Percentiles rank a stretch among this genome's conserved stretches.
These are phyloP conservation scores for Boletus reticulatus DNA, from an alignment of 768 basidiomycete genomes.

Conservation along the genomic window DNA sequence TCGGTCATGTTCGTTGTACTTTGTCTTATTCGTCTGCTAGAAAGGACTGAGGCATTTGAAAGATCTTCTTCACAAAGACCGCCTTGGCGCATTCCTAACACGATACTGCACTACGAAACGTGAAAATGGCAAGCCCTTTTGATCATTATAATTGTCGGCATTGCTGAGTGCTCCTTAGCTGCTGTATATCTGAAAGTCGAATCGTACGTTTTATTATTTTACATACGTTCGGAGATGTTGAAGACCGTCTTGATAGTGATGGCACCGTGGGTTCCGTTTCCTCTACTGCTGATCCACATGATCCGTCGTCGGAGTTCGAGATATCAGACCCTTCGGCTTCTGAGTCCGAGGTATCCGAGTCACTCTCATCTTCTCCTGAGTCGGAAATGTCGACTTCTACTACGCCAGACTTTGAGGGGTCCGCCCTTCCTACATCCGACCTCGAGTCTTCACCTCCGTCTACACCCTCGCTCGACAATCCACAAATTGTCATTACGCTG, in stretches of 20 bases:
- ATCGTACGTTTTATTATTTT: not conserved
- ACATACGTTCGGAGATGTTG: not conserved
- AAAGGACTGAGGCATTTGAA: not conserved
- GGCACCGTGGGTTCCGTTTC: not conserved
- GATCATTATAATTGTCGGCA: no score
- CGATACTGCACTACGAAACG: no score
- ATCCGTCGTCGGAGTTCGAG: not conserved
- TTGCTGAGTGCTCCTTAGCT: not conserved
- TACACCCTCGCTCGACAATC: not conserved
- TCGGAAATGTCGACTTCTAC: not conserved
- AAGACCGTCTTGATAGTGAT: not conserved
- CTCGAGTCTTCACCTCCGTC: not conserved
- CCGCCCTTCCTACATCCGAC: not conserved
- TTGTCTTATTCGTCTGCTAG: not conserved
- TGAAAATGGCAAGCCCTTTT: no score
- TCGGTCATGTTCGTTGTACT: not conserved
- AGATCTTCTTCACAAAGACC: not conserved
- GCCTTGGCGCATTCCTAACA: not conserved
- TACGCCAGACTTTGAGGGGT: not conserved
- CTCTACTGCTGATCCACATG: not conserved
- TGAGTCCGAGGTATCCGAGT: not conserved
- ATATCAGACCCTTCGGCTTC: not conserved
- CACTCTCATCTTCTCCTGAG: not conserved
- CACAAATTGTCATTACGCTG: not conserved
- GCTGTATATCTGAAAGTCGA: not conserved